Conservation (phyloP, 352 stramenopile species). For the Pythium sukuiense region DNA sequence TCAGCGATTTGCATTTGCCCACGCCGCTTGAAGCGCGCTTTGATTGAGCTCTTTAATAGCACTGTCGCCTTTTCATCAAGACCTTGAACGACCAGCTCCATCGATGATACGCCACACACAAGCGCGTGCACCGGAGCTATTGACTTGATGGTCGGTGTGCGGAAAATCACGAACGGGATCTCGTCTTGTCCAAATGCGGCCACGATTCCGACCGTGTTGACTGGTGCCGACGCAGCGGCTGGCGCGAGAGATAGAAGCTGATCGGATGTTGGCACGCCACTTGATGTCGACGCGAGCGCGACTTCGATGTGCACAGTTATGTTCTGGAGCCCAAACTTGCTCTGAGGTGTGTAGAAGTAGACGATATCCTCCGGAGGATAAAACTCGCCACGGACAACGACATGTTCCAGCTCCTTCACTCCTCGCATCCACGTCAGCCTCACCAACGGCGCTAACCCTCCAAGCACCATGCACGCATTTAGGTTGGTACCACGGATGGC, state of each 20-base stretch:
- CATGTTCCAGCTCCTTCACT: constrained; percentile 56
- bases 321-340: constrained; percentile 72
- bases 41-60: constrained; percentile 43
- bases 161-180: constrained; percentile 73
- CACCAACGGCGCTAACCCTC: constrained; percentile 35
- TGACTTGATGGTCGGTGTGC: constrained; percentile 52
- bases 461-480: constrained; percentile 40
- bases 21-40: constrained; percentile 60
- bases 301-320: constrained; percentile 61
- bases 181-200: constrained; percentile 58
- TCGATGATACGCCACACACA: constrained; percentile 44
- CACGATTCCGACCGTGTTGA: neutral
- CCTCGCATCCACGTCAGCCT: constrained; percentile 61
- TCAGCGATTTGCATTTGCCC: constrained; percentile 78
- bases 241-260: neutral
- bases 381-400: constrained; percentile 53
- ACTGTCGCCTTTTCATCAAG: constrained; percentile 54
- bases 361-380: constrained; percentile 62
- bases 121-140: constrained; percentile 43
- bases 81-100: constrained; percentile 61
- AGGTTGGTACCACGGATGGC: constrained; percentile 63
- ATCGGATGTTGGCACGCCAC: neutral
- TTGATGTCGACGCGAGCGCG: constrained; percentile 16
- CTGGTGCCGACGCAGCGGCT: neutral
- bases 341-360: constrained; percentile 79